phyloP scores from a whole-genome alignment of 2,329 filamentous ascomycete species.

The Colletotrichum acutatum region DNA sequence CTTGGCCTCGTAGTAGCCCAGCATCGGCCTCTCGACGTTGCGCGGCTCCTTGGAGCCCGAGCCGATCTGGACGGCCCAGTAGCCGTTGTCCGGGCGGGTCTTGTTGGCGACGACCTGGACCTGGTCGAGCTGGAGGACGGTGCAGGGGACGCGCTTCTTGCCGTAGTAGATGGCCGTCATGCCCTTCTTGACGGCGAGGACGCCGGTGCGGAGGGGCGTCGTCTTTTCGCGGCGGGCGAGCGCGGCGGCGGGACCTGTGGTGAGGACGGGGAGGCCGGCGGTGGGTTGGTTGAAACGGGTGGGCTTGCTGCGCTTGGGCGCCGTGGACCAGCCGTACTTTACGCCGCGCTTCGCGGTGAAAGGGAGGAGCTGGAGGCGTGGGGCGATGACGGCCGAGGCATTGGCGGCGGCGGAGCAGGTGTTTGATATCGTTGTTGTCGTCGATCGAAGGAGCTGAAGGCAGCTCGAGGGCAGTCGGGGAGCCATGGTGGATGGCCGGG shows the following conservation, averaged over 20 bases:
- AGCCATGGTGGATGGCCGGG: slow-evolving; percentile 30
- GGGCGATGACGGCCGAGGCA: slow-evolving; percentile 11
- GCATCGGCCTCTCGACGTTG: slow-evolving; percentile 83
- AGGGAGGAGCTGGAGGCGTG: slow-evolving; percentile 55
- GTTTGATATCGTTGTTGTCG: slow-evolving; percentile 23
- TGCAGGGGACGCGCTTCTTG: slow-evolving; percentile 84
- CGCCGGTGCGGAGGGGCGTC: slow-evolving; percentile 78
- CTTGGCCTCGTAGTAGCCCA: slow-evolving; percentile 89
- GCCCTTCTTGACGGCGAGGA: slow-evolving; percentile 90
- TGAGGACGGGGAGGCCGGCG: slow-evolving; percentile 65
- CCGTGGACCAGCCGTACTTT: slow-evolving; percentile 71
- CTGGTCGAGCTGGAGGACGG: slow-evolving; percentile 91
- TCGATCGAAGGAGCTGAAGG: slow-evolving; percentile 32
- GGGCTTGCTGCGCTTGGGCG: slow-evolving; percentile 61
- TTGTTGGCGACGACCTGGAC: slow-evolving; percentile 92
- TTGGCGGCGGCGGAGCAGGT: slow-evolving; percentile 1
- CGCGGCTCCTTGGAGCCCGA: slow-evolving; percentile 76
- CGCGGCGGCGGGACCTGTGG: slow-evolving; percentile 69
- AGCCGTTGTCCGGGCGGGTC: slow-evolving; percentile 83
- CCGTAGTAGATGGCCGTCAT: slow-evolving; percentile 93
- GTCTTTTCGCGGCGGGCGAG: slow-evolving; percentile 68
- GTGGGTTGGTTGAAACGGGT: slow-evolving; percentile 69
- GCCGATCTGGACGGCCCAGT: slow-evolving; percentile 94
- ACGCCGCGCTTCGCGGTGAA: slow-evolving; percentile 60
- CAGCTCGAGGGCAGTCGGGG: slow-evolving; percentile 36